A percentile compares a stretch with the other conserved stretches of the same genome.
These are phyloP conservation scores for Xylogone sp. DNA, from an alignment of 2,329 filamentous ascomycete genomes.

Conservation along the genomic window DNA sequence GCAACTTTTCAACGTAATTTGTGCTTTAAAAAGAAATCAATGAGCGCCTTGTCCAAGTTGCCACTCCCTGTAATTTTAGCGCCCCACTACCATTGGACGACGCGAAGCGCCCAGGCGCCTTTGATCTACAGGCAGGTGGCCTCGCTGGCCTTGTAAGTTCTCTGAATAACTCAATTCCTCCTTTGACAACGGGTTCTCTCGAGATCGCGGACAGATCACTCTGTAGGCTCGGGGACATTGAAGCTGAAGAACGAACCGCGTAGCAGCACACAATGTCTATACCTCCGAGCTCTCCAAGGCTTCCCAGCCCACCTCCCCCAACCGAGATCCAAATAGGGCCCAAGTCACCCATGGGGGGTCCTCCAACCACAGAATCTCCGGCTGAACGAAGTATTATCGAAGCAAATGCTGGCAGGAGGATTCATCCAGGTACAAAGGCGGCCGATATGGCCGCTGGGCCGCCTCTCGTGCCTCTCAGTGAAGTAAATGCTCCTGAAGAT, in stretches of 20 bases:
- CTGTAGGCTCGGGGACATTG: background rate
- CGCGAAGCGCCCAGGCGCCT: background rate
- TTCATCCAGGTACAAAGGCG: conserved; percentile 89
- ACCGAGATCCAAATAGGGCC: conserved; percentile 90
- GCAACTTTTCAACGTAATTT: background rate
- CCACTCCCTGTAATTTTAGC: background rate
- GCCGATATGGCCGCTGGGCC: conserved; percentile 90
- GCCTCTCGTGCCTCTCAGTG: conserved; percentile 77
- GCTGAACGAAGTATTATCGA: conserved; percentile 62
- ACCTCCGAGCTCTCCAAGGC: conserved; percentile 77
- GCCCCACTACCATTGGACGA: background rate
- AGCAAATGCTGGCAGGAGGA: conserved; percentile 73
- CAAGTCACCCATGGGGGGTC: conserved; percentile 66
- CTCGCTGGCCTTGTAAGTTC: background rate
- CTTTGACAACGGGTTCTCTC: background rate
- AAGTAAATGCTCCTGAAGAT: conserved; percentile 55
- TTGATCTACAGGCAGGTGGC: background rate
- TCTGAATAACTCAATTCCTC: background rate
- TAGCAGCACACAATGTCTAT: conserved; percentile 44
- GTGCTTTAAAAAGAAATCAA: background rate
- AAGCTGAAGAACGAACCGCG: background rate
- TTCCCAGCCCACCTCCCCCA: conserved; percentile 91
- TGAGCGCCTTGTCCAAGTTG: background rate
- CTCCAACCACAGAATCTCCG: conserved; percentile 54
- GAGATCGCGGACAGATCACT: background rate